Evolutionary conservation across 306 rosid species (phyloP).

Genomic region (Vigna radiata): DNA sequence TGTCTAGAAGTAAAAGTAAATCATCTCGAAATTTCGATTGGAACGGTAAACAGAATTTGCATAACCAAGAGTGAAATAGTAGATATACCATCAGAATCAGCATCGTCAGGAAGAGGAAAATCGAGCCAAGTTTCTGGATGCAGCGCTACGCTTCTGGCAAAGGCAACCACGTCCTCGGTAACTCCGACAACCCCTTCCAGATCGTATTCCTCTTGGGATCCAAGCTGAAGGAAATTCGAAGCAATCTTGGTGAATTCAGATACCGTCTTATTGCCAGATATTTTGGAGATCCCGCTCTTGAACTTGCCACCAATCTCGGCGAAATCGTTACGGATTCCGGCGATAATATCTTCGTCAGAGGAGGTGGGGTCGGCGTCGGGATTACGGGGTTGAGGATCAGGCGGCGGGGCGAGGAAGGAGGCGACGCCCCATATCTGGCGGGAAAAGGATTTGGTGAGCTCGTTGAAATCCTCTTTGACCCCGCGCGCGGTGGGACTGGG

Average conservation of each 20-base stretch:
- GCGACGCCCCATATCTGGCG: slow-evolving; percentile 94
- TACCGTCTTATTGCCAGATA: slow-evolving; percentile 67
- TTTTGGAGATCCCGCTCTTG: slow-evolving; percentile 81
- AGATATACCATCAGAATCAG: slow-evolving; percentile 69
- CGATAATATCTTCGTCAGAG: slow-evolving; percentile 60
- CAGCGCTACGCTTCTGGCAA: slow-evolving; percentile 70
- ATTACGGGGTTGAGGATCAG: slow-evolving; percentile 51
- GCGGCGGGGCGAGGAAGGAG: slow-evolving; percentile 86
- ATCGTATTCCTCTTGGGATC: slow-evolving; percentile 63
- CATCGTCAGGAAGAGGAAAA: slow-evolving; percentile 76
- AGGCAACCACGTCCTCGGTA: slow-evolving; percentile 76
- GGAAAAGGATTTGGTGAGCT: slow-evolving; percentile 69
- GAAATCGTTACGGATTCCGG: slow-evolving; percentile 92
- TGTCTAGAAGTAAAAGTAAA: background rate
- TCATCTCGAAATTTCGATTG: background rate
- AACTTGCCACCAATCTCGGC: slow-evolving; percentile 86
- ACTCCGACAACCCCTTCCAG: slow-evolving; percentile 66
- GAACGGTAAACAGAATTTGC: background rate
- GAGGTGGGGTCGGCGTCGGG: slow-evolving; percentile 45
- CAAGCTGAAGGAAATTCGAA: slow-evolving; percentile 81
- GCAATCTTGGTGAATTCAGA: slow-evolving; percentile 94
- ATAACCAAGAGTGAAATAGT: background rate
- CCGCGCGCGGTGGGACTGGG: slow-evolving; percentile 62
- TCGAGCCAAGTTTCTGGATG: slow-evolving; percentile 93
- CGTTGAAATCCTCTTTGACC: slow-evolving; percentile 85